Percentiles rank a stretch among this genome's conserved stretches.
Evolutionary conservation across 1,284 basidiomycete genomes (phyloP).

Genomic region (Inonotus hispidus): DNA sequence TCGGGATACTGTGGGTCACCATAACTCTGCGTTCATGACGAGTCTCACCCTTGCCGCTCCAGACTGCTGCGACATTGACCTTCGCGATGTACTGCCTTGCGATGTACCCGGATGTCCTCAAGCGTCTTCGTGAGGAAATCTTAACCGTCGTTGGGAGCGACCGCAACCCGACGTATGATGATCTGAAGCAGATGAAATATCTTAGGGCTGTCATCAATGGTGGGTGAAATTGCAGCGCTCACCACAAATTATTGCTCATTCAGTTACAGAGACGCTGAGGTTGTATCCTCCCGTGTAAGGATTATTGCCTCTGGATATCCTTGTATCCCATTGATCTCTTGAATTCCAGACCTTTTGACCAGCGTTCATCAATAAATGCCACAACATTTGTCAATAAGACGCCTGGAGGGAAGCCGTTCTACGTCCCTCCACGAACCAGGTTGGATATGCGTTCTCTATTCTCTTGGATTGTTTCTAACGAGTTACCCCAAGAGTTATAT

Average conservation of each 20-base stretch:
- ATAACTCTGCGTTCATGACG: not conserved
- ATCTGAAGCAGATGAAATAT: conserved; percentile 38
- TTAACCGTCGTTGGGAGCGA: conserved; percentile 29
- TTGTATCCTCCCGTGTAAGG: conserved; percentile 56
- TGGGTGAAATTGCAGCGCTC: conserved; percentile 4
- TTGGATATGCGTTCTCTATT: conserved; percentile 26
- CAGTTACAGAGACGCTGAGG: conserved; percentile 45
- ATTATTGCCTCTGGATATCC: not conserved
- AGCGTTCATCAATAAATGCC: conserved; percentile 38
- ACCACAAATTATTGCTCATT: not conserved
- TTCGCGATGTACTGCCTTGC: conserved; percentile 36
- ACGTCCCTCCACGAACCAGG: conserved; percentile 48
- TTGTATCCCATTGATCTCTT: not conserved
- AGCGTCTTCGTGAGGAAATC: conserved; percentile 35
- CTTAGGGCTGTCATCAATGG: conserved; percentile 37
- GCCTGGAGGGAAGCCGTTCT: conserved; percentile 42
- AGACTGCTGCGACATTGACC: conserved; percentile 34
- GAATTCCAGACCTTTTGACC: conserved; percentile 41
- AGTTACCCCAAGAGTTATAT: conserved; percentile 24
- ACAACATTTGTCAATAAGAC: conserved; percentile 41
- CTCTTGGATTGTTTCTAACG: not conserved
- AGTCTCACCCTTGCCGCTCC: not conserved
- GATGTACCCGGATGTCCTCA: conserved; percentile 31
- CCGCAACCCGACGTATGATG: conserved; percentile 32
- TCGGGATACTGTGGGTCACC: conserved; percentile 28